These are phyloP conservation scores for Neurospora crassa DNA, from an alignment of 2,329 filamentous ascomycete genomes.

Conservation along the genomic window DNA sequence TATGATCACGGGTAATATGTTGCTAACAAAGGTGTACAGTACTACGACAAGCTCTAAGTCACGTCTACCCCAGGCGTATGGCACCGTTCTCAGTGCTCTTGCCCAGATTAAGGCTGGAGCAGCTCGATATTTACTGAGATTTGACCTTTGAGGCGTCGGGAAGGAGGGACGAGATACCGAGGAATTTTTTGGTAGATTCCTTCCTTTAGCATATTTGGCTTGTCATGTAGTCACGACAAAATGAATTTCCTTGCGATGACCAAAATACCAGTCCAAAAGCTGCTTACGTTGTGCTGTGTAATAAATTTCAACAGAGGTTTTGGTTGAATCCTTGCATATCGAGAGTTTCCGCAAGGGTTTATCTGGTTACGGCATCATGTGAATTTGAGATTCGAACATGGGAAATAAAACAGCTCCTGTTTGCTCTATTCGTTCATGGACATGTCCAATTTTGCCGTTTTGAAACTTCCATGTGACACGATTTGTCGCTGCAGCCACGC, in stretches of 20 bases:
- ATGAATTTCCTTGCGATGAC: background rate
- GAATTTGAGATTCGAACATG: background rate
- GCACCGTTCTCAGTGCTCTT: constrained; percentile 31
- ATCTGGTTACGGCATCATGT: background rate
- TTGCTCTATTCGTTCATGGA: background rate
- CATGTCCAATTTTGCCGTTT: background rate
- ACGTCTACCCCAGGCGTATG: constrained; percentile 34
- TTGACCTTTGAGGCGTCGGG: background rate
- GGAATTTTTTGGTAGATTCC: background rate
- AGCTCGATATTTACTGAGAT: background rate
- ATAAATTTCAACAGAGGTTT: background rate
- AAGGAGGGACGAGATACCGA: background rate
- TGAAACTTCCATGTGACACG: background rate
- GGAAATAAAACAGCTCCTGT: background rate
- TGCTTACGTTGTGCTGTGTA: background rate
- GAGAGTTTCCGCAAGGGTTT: background rate
- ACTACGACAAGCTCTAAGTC: constrained; percentile 97
- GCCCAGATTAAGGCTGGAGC: background rate
- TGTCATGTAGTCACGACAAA: background rate
- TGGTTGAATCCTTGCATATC: background rate
- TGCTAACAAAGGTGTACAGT: constrained; percentile 48
- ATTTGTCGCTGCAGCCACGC: background rate
- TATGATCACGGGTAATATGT: background rate
- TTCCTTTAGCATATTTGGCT: constrained; percentile 1
- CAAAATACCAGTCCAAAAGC: background rate